Conservation (phyloP, 148 eudicot species). For the Chenopodium formosanum region DNA sequence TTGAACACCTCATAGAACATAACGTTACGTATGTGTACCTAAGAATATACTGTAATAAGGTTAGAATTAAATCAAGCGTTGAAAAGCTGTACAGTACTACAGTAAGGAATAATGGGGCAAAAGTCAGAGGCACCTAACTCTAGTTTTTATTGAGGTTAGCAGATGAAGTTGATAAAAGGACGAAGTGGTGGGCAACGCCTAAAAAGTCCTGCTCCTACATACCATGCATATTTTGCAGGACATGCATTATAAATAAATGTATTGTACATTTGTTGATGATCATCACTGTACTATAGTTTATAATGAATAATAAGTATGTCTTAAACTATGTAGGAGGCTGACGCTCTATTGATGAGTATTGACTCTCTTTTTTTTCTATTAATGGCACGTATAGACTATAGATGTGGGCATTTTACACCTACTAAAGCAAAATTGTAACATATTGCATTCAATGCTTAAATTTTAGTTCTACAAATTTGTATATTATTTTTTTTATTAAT, state of each 20-base stretch:
- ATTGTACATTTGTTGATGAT: not conserved
- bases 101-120: not conserved
- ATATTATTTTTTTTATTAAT: too few relatives aligned
- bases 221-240: not conserved
- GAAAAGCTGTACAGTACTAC: not conserved
- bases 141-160: constrained; percentile 2
- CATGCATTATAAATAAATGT: not conserved
- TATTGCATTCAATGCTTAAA: not conserved
- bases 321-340: too few relatives aligned
- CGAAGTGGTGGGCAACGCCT: not conserved
- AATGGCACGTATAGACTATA: not conserved
- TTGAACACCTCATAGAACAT: not conserved
- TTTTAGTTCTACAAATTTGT: too few relatives aligned
- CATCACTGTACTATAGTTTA: not conserved
- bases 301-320: not conserved
- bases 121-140: not conserved
- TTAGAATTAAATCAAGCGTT: not conserved
- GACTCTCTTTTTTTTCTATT: not conserved
- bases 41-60: too few relatives aligned
- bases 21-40: not conserved
- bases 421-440: too few relatives aligned
- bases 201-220: not conserved
- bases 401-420: not conserved
- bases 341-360: too few relatives aligned
- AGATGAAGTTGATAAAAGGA: not conserved